Conservation (phyloP, 371 early-diverging fungal genomes). For the Cokeromyces recurvatus region DNA sequence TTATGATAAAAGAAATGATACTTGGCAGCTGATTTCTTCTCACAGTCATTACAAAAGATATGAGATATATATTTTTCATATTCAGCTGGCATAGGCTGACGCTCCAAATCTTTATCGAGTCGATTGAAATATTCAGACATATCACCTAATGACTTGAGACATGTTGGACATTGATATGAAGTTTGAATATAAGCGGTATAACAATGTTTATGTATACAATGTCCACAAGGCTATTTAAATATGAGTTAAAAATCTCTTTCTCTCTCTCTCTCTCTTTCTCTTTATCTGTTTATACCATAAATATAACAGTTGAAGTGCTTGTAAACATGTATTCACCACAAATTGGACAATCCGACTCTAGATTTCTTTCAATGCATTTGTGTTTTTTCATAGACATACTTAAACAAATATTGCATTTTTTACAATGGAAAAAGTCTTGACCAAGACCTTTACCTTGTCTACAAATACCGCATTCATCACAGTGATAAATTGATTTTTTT, state of each 20-base stretch:
- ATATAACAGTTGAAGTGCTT: conserved; percentile 73
- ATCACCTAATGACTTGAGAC: conserved; percentile 89
- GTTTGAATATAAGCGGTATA: conserved; percentile 78
- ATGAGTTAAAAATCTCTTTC: no score
- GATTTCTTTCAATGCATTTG: conserved; percentile 88
- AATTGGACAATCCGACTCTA: conserved; percentile 94
- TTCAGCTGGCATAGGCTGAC: conserved; percentile 90
- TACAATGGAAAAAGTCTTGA: conserved; percentile 91
- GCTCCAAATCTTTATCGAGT: conserved; percentile 77
- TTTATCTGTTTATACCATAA: conserved; percentile 69
- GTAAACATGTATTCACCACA: conserved; percentile 97
- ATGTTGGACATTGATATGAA: conserved; percentile 96
- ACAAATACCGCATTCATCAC: conserved; percentile 92
- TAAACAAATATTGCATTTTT: conserved; percentile 93
- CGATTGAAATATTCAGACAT: conserved; percentile 79
- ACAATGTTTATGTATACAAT: conserved; percentile 91
- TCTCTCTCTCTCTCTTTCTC: no score
- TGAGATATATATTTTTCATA: conserved; percentile 66
- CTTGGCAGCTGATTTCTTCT: conserved; percentile 70
- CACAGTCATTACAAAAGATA: conserved; percentile 97
- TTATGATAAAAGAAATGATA: conserved; percentile 97
- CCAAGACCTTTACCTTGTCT: conserved; percentile 80
- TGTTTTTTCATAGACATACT: conserved; percentile 72
- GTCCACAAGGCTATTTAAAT: conserved; percentile 86
- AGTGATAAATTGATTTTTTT: conserved; percentile 84